phyloP scores from a whole-genome alignment of 225 moss, liverwort and hornwort genomes.

The Pseudoscleropodium purum region DNA sequence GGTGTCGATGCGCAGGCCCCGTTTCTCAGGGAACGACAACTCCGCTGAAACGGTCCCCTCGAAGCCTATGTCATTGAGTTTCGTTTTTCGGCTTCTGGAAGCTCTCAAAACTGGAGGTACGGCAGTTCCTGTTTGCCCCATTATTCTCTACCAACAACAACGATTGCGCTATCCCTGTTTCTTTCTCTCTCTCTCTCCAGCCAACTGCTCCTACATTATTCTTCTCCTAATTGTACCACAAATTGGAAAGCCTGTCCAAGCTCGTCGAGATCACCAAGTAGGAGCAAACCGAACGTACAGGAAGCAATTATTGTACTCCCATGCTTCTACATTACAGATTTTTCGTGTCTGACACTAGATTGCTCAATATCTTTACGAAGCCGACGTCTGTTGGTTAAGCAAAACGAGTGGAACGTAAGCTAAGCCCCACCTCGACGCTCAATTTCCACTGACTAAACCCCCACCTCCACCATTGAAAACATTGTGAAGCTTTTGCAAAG shows the following conservation, averaged over 20 bases:
- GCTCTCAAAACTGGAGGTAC: constrained; percentile 36
- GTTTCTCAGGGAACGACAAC: constrained; percentile 15
- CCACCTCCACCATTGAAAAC: background rate
- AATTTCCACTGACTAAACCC: background rate
- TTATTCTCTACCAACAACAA: background rate
- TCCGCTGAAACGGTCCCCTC: constrained; percentile 22
- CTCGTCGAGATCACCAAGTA: background rate
- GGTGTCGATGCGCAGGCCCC: background rate
- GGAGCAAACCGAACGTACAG: background rate
- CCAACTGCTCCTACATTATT: background rate
- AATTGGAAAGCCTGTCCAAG: background rate
- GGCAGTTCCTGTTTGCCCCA: constrained; percentile 5
- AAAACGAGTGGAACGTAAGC: background rate
- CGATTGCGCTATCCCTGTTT: background rate
- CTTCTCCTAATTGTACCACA: background rate
- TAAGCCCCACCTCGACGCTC: background rate
- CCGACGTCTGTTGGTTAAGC: background rate
- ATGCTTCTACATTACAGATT: background rate
- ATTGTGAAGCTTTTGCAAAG: background rate
- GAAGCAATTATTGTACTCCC: background rate
- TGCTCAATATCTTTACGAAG: background rate
- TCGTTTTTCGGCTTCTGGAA: constrained; percentile 37
- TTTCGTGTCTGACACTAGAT: background rate
- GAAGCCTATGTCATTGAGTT: constrained; percentile 5
- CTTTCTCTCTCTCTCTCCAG: background rate